Evolutionary conservation across 148 eudicot genomes (phyloP).

Genomic region (Chenopodium album): DNA sequence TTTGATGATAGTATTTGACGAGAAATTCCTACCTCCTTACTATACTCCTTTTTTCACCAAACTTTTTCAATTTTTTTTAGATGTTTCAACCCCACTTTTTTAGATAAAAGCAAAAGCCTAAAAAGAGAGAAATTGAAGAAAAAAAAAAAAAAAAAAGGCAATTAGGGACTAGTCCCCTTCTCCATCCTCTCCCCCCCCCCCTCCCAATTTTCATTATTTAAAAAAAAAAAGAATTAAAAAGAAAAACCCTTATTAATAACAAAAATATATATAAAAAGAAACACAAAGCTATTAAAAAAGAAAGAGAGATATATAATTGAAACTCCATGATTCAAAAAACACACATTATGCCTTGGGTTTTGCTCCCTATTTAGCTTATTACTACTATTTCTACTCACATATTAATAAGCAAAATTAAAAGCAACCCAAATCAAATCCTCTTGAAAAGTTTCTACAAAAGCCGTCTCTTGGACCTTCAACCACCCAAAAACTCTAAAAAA

Average conservation of each 20-base stretch:
- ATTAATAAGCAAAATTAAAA: slow-evolving; percentile 26
- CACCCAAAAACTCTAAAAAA: background rate
- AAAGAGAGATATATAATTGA: background rate
- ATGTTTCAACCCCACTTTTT: slow-evolving; percentile 38
- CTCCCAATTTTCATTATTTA: too few species aligned
- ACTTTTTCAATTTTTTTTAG: slow-evolving; percentile 28
- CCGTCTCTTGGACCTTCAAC: slow-evolving; percentile 25
- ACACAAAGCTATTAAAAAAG: background rate
- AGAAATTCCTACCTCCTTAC: slow-evolving; percentile 40
- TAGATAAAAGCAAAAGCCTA: slow-evolving; percentile 63
- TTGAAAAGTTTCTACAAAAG: slow-evolving; percentile 44
- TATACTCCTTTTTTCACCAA: slow-evolving; percentile 35
- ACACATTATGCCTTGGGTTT: slow-evolving; percentile 24
- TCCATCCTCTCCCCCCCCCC: too few species aligned
- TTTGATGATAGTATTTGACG: slow-evolving; percentile 27
- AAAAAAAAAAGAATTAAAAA: slow-evolving; percentile 8
- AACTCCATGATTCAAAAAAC: slow-evolving; percentile 39
- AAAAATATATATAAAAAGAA: slow-evolving; percentile 23
- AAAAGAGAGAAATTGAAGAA: slow-evolving; percentile 31
- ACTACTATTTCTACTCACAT: slow-evolving; percentile 30
- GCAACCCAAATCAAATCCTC: slow-evolving; percentile 16
- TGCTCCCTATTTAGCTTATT: slow-evolving; percentile 29
- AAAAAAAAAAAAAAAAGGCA: slow-evolving; percentile 4
- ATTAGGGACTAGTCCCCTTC: background rate
- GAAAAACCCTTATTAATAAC: slow-evolving; percentile 20